Evolutionary conservation across 352 stramenopile species (phyloP).

Genomic region (Globisporangium abappressorium): DNA sequence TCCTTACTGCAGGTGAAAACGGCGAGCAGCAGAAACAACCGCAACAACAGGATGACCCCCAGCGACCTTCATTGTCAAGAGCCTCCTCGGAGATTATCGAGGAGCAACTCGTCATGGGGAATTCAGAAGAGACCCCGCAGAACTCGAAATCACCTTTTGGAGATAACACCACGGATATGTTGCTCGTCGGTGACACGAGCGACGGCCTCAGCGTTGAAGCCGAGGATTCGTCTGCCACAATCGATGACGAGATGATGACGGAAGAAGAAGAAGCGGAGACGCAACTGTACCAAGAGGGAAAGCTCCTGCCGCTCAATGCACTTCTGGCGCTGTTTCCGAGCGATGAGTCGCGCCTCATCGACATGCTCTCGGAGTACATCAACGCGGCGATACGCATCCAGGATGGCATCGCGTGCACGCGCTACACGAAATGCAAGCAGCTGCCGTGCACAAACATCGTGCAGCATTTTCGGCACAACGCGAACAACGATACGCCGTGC

Average conservation of each 20-base stretch:
- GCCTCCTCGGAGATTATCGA: background rate
- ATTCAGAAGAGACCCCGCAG: background rate
- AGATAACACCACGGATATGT: background rate
- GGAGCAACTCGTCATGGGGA: background rate
- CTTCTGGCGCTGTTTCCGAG: slow-evolving; percentile 25
- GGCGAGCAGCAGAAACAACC: background rate
- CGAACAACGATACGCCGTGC: slow-evolving; percentile 19
- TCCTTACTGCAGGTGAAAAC: background rate
- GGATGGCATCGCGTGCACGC: slow-evolving; percentile 28
- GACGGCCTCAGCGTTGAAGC: background rate
- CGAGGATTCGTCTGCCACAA: background rate
- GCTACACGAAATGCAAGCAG: slow-evolving; percentile 27
- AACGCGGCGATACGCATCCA: slow-evolving; percentile 27
- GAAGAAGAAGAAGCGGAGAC: background rate
- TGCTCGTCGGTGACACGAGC: background rate
- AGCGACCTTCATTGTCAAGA: background rate
- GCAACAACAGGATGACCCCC: background rate
- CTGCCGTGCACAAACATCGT: slow-evolving; percentile 19
- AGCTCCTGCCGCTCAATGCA: slow-evolving; percentile 21
- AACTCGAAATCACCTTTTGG: background rate
- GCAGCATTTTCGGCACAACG: slow-evolving; percentile 21
- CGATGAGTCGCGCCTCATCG: slow-evolving; percentile 22
- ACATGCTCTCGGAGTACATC: slow-evolving; percentile 35
- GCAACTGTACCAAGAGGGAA: background rate
- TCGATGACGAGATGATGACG: slow-evolving; percentile 1